A percentile compares a stretch with the other conserved stretches of the same genome.
Evolutionary conservation across 164 flowering plant genomes (phyloP).

Genomic region (Liquidambar formosana): DNA sequence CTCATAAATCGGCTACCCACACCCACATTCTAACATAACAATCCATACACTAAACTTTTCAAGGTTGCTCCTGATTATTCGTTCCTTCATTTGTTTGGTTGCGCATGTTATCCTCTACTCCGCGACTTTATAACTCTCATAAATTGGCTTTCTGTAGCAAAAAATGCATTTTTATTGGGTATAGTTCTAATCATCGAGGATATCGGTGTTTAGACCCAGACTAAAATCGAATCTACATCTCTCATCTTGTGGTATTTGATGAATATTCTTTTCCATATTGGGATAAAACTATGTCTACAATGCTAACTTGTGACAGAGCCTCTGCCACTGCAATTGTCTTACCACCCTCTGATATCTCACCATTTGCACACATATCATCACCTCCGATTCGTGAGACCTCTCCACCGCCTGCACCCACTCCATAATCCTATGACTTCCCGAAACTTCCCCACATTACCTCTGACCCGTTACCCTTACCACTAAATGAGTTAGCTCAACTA

Average conservation of each 20-base stretch:
- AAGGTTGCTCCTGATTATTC: neutral
- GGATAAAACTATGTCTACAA: neutral
- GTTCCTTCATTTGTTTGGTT: neutral
- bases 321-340: neutral
- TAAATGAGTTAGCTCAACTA: too few relatives aligned
- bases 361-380: too few relatives aligned
- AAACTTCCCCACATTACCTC: too few relatives aligned
- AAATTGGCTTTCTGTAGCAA: neutral
- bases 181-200: neutral
- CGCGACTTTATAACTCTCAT: neutral
- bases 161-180: conserved; percentile 3
- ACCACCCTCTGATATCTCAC: neutral
- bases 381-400: too few relatives aligned
- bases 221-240: neutral
- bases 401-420: too few relatives aligned
- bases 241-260: conserved; percentile 6
- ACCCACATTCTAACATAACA: neutral
- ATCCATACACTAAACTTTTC: neutral
- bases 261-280: neutral
- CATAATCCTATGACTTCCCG: too few relatives aligned
- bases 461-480: too few relatives aligned
- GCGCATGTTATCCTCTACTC: neutral
- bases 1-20: conserved; percentile 1
- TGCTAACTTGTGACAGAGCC: neutral
- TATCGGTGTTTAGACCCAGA: conserved; percentile 3